These are phyloP conservation scores for Bullera alba DNA, from an alignment of 768 basidiomycete genomes.

Conservation along the genomic window DNA sequence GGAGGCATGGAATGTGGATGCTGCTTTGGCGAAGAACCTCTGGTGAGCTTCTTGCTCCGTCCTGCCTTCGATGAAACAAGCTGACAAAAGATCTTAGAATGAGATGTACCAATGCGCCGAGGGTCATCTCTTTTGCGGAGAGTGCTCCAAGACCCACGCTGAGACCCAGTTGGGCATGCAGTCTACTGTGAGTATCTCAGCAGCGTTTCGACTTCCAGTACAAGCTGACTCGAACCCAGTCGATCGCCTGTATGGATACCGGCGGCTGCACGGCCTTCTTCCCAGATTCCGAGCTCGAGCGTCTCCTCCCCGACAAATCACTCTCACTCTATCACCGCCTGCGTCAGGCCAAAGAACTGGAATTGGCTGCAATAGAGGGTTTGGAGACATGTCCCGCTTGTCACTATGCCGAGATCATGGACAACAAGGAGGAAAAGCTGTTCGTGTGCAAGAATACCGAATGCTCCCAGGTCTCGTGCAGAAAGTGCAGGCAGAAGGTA, in stretches of 20 bases:
- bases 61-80: background rate
- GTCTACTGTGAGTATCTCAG: slow-evolving; percentile 27
- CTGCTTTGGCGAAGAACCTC: slow-evolving; percentile 67
- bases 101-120: slow-evolving; percentile 86
- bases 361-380: slow-evolving; percentile 66
- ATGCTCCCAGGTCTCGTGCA: slow-evolving; percentile 70
- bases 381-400: slow-evolving; percentile 88
- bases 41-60: slow-evolving; percentile 52
- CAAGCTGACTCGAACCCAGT: slow-evolving; percentile 30
- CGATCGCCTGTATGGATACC: slow-evolving; percentile 74
- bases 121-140: slow-evolving; percentile 74
- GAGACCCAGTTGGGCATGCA: slow-evolving; percentile 55
- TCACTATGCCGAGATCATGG: slow-evolving; percentile 76
- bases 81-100: slow-evolving; percentile 50
- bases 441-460: slow-evolving; percentile 54
- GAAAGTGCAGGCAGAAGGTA: slow-evolving; percentile 67
- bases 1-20: slow-evolving; percentile 79
- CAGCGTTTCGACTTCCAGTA: background rate
- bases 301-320: slow-evolving; percentile 62
- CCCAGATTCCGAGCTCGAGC: slow-evolving; percentile 61
- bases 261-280: slow-evolving; percentile 63
- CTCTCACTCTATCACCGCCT: slow-evolving; percentile 58
- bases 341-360: slow-evolving; percentile 69
- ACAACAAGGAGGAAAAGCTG: slow-evolving; percentile 60
- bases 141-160: slow-evolving; percentile 64